A percentile compares a stretch with the other conserved stretches of the same genome.
Evolutionary conservation across 1,284 basidiomycete species (phyloP).

Genomic region (Omphalotus olearius): DNA sequence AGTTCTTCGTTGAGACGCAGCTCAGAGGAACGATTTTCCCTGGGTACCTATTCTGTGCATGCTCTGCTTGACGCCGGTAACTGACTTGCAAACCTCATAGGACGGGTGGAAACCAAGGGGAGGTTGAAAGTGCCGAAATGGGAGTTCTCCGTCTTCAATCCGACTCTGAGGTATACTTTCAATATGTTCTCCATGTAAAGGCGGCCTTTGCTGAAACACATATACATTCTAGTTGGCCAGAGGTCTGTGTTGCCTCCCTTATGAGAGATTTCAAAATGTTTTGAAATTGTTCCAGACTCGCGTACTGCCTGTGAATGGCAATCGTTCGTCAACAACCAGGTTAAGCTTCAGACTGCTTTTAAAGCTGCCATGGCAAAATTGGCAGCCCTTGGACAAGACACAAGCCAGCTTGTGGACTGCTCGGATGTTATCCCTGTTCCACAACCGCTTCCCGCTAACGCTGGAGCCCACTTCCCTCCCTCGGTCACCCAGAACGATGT

Average conservation of each 20-base stretch:
- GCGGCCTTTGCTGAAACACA: background rate
- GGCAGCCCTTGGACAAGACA: slow-evolving; percentile 30
- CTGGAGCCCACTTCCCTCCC: slow-evolving; percentile 29
- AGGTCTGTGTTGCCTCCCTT: too few relatives aligned
- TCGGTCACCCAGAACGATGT: slow-evolving; percentile 28
- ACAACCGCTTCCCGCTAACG: slow-evolving; percentile 18
- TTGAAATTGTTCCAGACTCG: slow-evolving; percentile 16
- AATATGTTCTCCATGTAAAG: slow-evolving; percentile 1
- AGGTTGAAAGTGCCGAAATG: slow-evolving; percentile 30
- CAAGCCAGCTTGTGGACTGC: slow-evolving; percentile 29
- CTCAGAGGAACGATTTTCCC: slow-evolving; percentile 30
- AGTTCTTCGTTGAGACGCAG: slow-evolving; percentile 31
- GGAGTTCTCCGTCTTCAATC: slow-evolving; percentile 39
- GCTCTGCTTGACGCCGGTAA: too few relatives aligned
- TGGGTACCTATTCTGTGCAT: slow-evolving; percentile 13
- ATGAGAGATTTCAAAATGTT: background rate
- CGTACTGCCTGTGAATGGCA: slow-evolving; percentile 36
- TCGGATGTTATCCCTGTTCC: slow-evolving; percentile 35
- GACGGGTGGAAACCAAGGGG: slow-evolving; percentile 29
- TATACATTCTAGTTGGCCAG: background rate
- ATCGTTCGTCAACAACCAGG: slow-evolving; percentile 30
- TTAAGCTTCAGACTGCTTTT: slow-evolving; percentile 28
- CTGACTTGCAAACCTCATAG: background rate
- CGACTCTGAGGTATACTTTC: slow-evolving; percentile 26
- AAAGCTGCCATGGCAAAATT: slow-evolving; percentile 32